Evolutionary conservation across 371 early-diverging fungal genomes (phyloP).

Genomic region (Lichtheimia hyalospora): DNA sequence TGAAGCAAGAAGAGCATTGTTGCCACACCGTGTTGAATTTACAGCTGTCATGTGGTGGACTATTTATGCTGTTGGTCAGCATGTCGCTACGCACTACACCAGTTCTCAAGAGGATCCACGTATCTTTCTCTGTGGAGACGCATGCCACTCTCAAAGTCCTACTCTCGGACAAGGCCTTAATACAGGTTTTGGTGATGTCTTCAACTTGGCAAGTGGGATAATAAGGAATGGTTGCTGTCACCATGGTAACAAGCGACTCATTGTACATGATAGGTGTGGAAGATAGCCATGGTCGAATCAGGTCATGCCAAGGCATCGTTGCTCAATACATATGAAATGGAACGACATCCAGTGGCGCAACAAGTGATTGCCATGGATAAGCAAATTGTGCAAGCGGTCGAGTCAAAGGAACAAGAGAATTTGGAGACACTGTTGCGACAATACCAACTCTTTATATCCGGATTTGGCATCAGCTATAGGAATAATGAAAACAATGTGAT

Average conservation of each 20-base stretch:
- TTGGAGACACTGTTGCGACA: constrained; percentile 18
- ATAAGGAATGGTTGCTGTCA: too few relatives aligned
- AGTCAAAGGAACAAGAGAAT: constrained; percentile 20
- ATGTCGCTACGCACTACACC: constrained; percentile 20
- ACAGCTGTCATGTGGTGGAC: constrained; percentile 41
- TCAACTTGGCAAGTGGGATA: constrained; percentile 29
- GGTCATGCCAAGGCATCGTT: constrained; percentile 17
- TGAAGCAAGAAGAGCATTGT: constrained; percentile 40
- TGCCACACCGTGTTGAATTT: constrained; percentile 42
- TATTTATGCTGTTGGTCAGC: constrained; percentile 39
- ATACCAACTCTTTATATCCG: constrained; percentile 32
- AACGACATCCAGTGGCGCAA: constrained; percentile 36
- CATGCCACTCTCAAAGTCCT: constrained; percentile 46
- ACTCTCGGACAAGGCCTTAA: constrained; percentile 46
- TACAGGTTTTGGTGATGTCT: constrained; percentile 45
- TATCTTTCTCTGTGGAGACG: constrained; percentile 41
- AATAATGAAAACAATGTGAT: background rate
- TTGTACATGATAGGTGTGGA: constrained; percentile 28
- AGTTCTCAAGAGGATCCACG: constrained; percentile 10
- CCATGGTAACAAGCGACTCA: too few relatives aligned
- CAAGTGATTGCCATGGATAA: constrained; percentile 33
- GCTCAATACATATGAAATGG: constrained; percentile 26
- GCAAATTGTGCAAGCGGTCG: constrained; percentile 28
- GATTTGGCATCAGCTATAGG: constrained; percentile 28
- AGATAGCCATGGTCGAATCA: constrained; percentile 34